Evolutionary conservation across 2,329 filamentous ascomycete genomes (phyloP).

Genomic region (Botrytis hyacinthi): DNA sequence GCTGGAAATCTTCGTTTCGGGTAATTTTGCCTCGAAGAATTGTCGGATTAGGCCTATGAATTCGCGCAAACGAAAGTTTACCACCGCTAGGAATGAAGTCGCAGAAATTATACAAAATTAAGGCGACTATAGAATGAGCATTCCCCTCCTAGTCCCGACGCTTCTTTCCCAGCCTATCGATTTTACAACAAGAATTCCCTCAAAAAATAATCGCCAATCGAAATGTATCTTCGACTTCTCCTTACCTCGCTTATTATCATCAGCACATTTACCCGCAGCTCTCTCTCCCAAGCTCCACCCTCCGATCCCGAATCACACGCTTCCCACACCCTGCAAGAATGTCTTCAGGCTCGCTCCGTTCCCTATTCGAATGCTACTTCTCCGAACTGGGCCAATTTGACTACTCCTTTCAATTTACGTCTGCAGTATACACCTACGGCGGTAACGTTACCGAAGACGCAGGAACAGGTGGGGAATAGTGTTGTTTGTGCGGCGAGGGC

Average conservation of each 20-base stretch:
- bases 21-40: not conserved
- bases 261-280: not conserved
- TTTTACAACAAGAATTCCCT: not conserved
- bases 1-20: not conserved
- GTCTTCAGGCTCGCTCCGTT: constrained; percentile 4
- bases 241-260: constrained; percentile 12
- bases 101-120: not conserved
- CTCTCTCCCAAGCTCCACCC: not conserved
- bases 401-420: constrained; percentile 30
- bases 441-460: constrained; percentile 32
- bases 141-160: not conserved
- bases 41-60: not conserved
- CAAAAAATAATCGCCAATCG: not conserved
- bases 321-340: not conserved
- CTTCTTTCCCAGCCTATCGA: not conserved
- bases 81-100: not conserved
- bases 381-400: constrained; percentile 21
- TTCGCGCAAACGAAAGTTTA: not conserved
- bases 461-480: constrained; percentile 43
- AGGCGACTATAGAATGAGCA: constrained; percentile 7
- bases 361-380: constrained; percentile 14
- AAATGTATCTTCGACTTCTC: not conserved
- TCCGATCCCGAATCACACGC: not conserved
- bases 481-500: constrained; percentile 46
- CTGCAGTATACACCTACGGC: constrained; percentile 27